Evolutionary conservation across 306 rosid species (phyloP), one percentile per base, ranked within the genome.

Genomic region (Morella rubra): DNA sequence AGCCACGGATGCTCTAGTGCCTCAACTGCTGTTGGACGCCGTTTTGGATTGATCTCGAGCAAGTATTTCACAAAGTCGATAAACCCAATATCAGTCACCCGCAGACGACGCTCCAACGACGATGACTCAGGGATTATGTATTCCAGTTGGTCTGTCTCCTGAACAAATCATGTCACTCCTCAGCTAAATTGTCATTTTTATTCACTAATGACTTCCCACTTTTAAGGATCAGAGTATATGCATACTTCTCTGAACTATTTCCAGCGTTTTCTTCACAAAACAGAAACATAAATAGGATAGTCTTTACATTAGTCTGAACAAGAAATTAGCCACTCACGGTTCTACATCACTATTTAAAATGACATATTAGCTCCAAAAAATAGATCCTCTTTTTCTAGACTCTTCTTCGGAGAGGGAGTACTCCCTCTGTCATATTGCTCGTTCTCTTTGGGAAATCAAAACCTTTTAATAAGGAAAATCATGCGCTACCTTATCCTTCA

Each of bases 1-100:
- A 96, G 94, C 99, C 99, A 96, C 44, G 99, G 99, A 77, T 96
- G 99, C 76, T 80, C 87, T 5, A 96, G 87, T 10, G 99, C 99
- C 27, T 88, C 93, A 24, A 73, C 81, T 6, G 98, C 97, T 0
- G 90, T 87, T 14, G 91, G 96, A 51, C 99, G 93, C 75, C 87
- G 85, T 81, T 87, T 72, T 0, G 99, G 99, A 81, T 96, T 87
- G 80, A 91, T 80, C 72, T 81, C 78, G 3, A 96, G 97, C 82
- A 96, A 84, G 85, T 75, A 75, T 73, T 81, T 81, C 16, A 96
- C 84, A 1, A 96, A 96, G 76, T 91, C 90, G 6, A 91, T 77
- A 41, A 96, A 93, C 85, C 81, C 81, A 5, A 74, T 46, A 65
- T 96, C 97, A 1, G 77, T 67, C 44, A 85, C 91, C 61, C 77